Percentiles rank a stretch among this genome's conserved stretches.
Conservation (phyloP, 352 stramenopile species). For the Pythium dissotocum region DNA sequence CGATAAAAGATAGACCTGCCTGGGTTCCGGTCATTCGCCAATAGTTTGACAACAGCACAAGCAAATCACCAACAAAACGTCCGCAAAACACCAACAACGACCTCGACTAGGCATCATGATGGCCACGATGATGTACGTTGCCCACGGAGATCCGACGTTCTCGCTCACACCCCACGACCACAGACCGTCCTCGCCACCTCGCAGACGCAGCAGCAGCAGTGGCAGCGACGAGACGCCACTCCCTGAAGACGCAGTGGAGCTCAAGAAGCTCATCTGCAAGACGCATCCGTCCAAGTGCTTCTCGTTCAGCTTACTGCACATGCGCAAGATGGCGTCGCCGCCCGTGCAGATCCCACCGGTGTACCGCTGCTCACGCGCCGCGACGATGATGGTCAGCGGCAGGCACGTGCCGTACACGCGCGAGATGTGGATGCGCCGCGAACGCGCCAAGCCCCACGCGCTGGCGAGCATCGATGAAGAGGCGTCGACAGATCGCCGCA, state of each 20-base stretch:
- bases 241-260: conserved; percentile 31
- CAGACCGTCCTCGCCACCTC: not conserved
- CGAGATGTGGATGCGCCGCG: conserved; percentile 57
- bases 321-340: conserved; percentile 46
- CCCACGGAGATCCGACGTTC: conserved; percentile 10
- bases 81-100: not conserved
- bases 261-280: conserved; percentile 49
- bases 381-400: conserved; percentile 31
- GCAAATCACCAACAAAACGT: not conserved
- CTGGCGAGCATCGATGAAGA: conserved; percentile 3
- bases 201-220: not conserved
- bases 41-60: not conserved
- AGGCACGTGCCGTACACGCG: conserved; percentile 55
- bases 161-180: not conserved
- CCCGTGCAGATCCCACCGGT: conserved; percentile 49
- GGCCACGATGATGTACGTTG: conserved; percentile 20
- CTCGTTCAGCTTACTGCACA: conserved; percentile 46
- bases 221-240: not conserved
- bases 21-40: not conserved
- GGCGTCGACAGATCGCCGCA: conserved; percentile 9
- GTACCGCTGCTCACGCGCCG: conserved; percentile 4
- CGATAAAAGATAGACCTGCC: too few species aligned
- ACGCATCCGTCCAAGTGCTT: conserved; percentile 36
- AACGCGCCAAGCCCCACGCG: conserved; percentile 17
- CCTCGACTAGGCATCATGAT: not conserved